Evolutionary conservation across 192 early-diverging fungal species (phyloP).

Genomic region (Gryganskiella cystojenkinii): DNA sequence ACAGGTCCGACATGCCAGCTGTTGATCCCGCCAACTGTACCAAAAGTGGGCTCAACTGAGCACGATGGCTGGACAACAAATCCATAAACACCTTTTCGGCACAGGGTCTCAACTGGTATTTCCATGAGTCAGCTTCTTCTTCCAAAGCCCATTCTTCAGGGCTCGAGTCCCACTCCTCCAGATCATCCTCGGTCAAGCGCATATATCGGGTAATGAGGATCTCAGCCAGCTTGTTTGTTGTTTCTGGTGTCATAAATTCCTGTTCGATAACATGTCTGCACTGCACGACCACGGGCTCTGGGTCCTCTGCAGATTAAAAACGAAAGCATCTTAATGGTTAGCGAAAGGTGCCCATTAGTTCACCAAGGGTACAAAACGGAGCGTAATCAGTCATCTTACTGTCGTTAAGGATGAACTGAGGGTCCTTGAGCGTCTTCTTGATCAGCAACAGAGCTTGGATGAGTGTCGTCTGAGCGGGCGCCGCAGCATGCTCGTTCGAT

Average conservation of each 20-base stretch:
- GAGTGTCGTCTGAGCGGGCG: conserved; percentile 52
- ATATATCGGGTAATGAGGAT: conserved; percentile 81
- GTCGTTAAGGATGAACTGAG: conserved; percentile 52
- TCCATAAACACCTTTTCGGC: conserved; percentile 87
- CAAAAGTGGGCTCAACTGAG: conserved; percentile 68
- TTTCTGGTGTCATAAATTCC: conserved; percentile 75
- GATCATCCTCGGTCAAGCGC: conserved; percentile 72
- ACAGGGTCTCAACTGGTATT: conserved; percentile 81
- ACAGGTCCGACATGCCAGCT: conserved; percentile 57
- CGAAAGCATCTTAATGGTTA: background rate
- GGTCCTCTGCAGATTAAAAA: conserved; percentile 47
- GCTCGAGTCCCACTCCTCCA: conserved; percentile 83
- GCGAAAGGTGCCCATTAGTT: too few species aligned
- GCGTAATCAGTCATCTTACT: too few species aligned
- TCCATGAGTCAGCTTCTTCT: conserved; percentile 88
- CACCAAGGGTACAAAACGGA: too few species aligned
- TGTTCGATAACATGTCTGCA: conserved; percentile 67
- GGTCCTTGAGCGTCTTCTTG: conserved; percentile 72
- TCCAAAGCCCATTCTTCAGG: conserved; percentile 87
- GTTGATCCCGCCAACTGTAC: conserved; percentile 69
- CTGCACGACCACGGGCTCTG: conserved; percentile 59
- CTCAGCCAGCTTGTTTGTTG: conserved; percentile 74
- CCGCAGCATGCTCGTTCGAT: conserved; percentile 20
- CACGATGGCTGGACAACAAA: conserved; percentile 74
- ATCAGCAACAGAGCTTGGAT: conserved; percentile 81